Conservation (phyloP, 176 grass and related monocot species). For the Urochloa ruziziensis region DNA sequence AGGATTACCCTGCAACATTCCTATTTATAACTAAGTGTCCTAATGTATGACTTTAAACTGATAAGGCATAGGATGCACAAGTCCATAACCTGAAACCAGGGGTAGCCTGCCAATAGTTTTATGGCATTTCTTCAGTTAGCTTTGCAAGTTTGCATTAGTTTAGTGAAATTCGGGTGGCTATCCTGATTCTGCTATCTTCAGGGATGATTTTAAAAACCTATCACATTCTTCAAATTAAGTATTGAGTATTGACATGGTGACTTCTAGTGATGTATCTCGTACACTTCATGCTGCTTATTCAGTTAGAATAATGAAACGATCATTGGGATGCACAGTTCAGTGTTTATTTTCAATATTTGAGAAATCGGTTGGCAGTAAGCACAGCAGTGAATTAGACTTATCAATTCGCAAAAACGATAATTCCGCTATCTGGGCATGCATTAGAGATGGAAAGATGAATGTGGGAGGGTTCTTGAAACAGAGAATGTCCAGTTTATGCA, state of each 20-base stretch:
- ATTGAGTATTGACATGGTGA: not conserved
- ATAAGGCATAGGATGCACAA: not conserved
- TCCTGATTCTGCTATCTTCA: not conserved
- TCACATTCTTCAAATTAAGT: too few species aligned
- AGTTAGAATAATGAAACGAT: not conserved
- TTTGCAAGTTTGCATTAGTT: not conserved
- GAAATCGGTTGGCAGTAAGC: not conserved
- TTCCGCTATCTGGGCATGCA: not conserved
- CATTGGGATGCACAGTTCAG: not conserved
- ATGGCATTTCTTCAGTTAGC: not conserved
- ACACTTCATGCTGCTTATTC: conserved; percentile 6
- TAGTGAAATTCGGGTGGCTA: not conserved
- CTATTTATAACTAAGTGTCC: not conserved
- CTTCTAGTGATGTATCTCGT: not conserved
- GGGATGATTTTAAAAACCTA: not conserved
- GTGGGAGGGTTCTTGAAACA: not conserved
- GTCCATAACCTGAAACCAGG: not conserved
- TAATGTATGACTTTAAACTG: not conserved
- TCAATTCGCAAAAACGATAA: not conserved
- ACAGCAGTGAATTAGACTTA: not conserved
- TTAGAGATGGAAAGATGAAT: not conserved
- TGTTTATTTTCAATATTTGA: not conserved
- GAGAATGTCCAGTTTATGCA: not conserved
- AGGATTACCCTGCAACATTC: not conserved
- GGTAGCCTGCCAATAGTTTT: not conserved